Percentiles rank a stretch among this genome's conserved stretches.
Evolutionary conservation across 805 yeast species (phyloP).

Genomic region (Lachancea thermotolerans): DNA sequence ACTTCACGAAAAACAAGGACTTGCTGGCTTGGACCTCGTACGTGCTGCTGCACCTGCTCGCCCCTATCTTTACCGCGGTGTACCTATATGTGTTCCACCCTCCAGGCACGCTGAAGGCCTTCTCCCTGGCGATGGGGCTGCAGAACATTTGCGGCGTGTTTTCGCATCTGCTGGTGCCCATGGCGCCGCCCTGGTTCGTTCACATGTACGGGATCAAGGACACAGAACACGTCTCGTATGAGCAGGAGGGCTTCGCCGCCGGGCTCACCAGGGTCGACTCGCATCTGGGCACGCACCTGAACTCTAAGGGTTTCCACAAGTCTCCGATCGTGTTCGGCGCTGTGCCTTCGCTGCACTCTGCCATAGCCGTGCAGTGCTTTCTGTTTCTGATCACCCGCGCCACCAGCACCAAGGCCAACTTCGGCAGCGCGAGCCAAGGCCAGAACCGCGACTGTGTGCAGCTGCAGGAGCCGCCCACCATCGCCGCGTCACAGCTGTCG

Average conservation of each 20-base stretch:
- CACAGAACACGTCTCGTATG: slow-evolving; percentile 44
- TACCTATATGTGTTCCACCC: slow-evolving; percentile 62
- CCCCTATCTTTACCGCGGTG: slow-evolving; percentile 54
- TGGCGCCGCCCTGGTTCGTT: slow-evolving; percentile 72
- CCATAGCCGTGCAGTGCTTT: slow-evolving; percentile 51
- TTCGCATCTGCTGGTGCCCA: slow-evolving; percentile 59
- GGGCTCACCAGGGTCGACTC: slow-evolving; percentile 61
- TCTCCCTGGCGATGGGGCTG: slow-evolving; percentile 48
- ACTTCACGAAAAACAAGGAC: slow-evolving; percentile 42
- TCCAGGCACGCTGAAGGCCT: slow-evolving; percentile 53
- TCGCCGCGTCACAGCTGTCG: not conserved
- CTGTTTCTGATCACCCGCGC: slow-evolving; percentile 38
- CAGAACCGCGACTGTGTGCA: not conserved
- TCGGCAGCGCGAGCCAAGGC: not conserved
- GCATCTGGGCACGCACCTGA: slow-evolving; percentile 54
- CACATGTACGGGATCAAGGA: slow-evolving; percentile 52
- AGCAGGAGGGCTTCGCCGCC: slow-evolving; percentile 64
- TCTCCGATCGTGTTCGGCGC: slow-evolving; percentile 68
- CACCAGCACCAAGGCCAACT: slow-evolving; percentile 16
- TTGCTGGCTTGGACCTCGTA: slow-evolving; percentile 55
- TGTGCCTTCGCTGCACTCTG: slow-evolving; percentile 55
- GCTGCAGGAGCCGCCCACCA: not conserved
- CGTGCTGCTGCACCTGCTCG: slow-evolving; percentile 53
- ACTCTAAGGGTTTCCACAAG: slow-evolving; percentile 56
- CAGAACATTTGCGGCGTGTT: slow-evolving; percentile 55